phyloP scores from a whole-genome alignment of 768 basidiomycete species.

The Boletus fagicola region DNA sequence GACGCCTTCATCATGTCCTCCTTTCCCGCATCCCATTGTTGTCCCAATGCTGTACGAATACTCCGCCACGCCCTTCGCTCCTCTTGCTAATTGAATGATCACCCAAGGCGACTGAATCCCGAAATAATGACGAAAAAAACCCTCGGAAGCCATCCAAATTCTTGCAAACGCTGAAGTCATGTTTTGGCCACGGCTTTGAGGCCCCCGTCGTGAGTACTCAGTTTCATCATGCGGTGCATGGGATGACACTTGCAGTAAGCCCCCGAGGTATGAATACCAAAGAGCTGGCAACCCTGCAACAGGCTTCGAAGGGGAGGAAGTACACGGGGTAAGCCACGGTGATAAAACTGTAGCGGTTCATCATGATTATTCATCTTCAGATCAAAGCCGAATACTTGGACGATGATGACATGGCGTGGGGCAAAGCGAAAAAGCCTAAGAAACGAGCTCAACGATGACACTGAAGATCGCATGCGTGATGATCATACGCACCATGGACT shows the following conservation, averaged over 20 bases:
- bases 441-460: slow-evolving; percentile 5
- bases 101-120: slow-evolving; percentile 6
- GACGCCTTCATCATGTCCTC: slow-evolving; percentile 10
- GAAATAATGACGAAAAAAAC: slow-evolving; percentile 9
- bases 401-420: slow-evolving; percentile 31
- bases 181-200: slow-evolving; percentile 19
- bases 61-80: background rate
- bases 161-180: slow-evolving; percentile 20
- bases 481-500: background rate
- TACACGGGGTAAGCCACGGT: slow-evolving; percentile 19
- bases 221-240: background rate
- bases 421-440: slow-evolving; percentile 10
- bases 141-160: slow-evolving; percentile 6
- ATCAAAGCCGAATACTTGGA: slow-evolving; percentile 26
- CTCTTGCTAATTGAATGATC: background rate
- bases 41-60: slow-evolving; percentile 1
- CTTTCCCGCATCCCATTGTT: background rate
- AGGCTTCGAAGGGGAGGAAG: slow-evolving; percentile 18
- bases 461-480: background rate
- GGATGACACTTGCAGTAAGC: slow-evolving; percentile 3
- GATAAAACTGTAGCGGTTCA: background rate
- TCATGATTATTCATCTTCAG: slow-evolving; percentile 6
- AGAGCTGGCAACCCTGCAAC: slow-evolving; percentile 10
- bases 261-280: slow-evolving; percentile 18
- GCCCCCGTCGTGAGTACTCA: slow-evolving; percentile 12